Percentiles rank a stretch among this genome's conserved stretches.
Evolutionary conservation across 345 rosid species (phyloP).

Genomic region (Hevea brasiliensis): DNA sequence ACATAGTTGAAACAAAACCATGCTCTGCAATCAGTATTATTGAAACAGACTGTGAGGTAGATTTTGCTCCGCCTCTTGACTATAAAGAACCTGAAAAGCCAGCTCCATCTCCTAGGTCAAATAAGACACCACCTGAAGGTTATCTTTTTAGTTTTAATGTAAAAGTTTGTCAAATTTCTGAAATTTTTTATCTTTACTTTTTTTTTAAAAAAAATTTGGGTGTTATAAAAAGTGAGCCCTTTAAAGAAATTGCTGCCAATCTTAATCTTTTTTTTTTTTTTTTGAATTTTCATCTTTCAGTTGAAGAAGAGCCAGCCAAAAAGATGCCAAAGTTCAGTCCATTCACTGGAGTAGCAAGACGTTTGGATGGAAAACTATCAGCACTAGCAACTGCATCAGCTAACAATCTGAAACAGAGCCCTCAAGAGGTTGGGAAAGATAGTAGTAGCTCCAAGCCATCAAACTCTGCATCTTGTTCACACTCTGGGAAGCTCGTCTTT

Average conservation of each 20-base stretch:
- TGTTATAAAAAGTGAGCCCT: background rate
- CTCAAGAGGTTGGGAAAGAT: conserved; percentile 22
- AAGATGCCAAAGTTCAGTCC: conserved; percentile 49
- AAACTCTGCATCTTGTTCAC: conserved; percentile 24
- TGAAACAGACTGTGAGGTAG: conserved; percentile 76
- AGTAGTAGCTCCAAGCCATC: conserved; percentile 29
- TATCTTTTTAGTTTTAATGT: background rate
- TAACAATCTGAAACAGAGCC: conserved; percentile 18
- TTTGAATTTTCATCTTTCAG: conserved; percentile 33
- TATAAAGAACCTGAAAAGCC: conserved; percentile 58
- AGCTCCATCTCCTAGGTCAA: conserved; percentile 22
- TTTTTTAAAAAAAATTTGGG: background rate
- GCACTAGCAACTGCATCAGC: conserved; percentile 24
- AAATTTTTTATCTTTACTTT: background rate
- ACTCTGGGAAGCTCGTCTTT: conserved; percentile 53
- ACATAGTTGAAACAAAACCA: conserved; percentile 68
- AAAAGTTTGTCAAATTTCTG: background rate
- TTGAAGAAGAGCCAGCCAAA: conserved; percentile 41
- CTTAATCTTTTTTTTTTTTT: too few species aligned
- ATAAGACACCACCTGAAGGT: conserved; percentile 49
- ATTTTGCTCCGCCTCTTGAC: conserved; percentile 69
- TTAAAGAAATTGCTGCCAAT: background rate
- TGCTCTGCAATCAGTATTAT: conserved; percentile 60
- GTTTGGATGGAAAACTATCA: conserved; percentile 55
- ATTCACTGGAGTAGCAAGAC: conserved; percentile 54